Evolutionary conservation across 345 rosid species (phyloP), one percentile per base, ranked within the genome.

Genomic region (Pugionium cornutum): DNA sequence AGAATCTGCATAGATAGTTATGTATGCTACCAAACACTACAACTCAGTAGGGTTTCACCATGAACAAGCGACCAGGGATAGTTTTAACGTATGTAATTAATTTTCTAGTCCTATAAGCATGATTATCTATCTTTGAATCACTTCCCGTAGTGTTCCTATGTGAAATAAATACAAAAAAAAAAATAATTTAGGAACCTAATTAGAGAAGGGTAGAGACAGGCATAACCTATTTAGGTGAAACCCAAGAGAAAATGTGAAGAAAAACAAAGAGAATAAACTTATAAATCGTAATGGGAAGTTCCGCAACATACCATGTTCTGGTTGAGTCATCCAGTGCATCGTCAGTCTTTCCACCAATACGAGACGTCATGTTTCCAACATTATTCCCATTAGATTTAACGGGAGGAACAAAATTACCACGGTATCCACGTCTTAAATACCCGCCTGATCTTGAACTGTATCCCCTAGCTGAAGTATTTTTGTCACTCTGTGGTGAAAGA

Each of bases 341-440:
- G 46, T 90, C 97, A 65, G 78, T 74, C 84, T 84, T 90, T 81
- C 89, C 97, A 64, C 72, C 68, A 66, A 59, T 70, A 62, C 88
- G 78, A 67, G 99, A 76, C 36, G 82, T 86, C 81, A 73, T 73
- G 75, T 79, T 90, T 64, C 96, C 97, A 54, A 40, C 52, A 72
- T 56, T 80, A 58, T 75, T 74, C 66, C 94, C 96, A 71, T 84
- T 85, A 25, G 91, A 75, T 82, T 67, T 90, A 77, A 90, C 82
- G 9, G 96, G 96, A 45, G 99, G 96, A 64, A 94, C 79, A 79
- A 94, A 94, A 76, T 76, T 90, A 47, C 96, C 91, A 50, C 92
- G 90, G 64, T 76, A 63, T 52, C 96, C 96, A 45, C 89, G 86
- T 57, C 95, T 82, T 69, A 79, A 53, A 72, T 73, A 58, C 53